Base-by-base conservation (phyloP, 306 rosid genomes). In the cucumber (Cucumis sativus) region DNA sequence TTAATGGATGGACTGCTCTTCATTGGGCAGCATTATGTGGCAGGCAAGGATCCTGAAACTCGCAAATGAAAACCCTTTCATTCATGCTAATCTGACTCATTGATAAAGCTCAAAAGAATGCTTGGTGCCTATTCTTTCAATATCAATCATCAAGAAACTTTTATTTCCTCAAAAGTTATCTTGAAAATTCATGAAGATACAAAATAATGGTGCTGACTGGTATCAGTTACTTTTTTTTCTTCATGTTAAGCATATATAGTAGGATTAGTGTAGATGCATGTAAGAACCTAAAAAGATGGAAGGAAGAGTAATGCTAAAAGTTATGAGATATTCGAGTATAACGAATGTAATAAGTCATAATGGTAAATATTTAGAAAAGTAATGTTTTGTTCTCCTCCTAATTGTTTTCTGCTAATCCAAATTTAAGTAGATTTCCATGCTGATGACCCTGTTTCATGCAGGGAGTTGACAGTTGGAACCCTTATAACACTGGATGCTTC, bases 1-100 rank as follows among this genome's bases (percentile, higher is more conserved):
- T 81, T 62, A 93, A 89, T 81, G 98, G 98, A 55, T 93, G 96
- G 98, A 89, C 98, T 11, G 98, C 96, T 62, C 80, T 93, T 71
- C 98, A 93, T 80, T 93, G 98, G 98, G 98, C 96, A 49, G 98
- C 98, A 68, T 91, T 70, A 74, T 82, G 76, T 84, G 95, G 98
- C 96, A 88, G 98, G 98, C 80, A 87, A 89, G 78, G 80, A 35
- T 78, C 28, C 74, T 68, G 63, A 63, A 80, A 61, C 79, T 63
- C 77, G 37, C 7, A 6, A 43, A 69, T 21, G 57, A 28, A 71
- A 25, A 25, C 45, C 37, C 76, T 71, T 71, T 71, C 74, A 17
- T 51, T 16, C 59, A 49, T 72, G 25, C 60, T 72, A 51, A 49
- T 72, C 61, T 25, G 43, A 30, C 76, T 45, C 59, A 15, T 49